These are phyloP conservation scores for Hylodesmum podocarpum DNA, from an alignment of 306 rosid genomes.

Conservation along the genomic window DNA sequence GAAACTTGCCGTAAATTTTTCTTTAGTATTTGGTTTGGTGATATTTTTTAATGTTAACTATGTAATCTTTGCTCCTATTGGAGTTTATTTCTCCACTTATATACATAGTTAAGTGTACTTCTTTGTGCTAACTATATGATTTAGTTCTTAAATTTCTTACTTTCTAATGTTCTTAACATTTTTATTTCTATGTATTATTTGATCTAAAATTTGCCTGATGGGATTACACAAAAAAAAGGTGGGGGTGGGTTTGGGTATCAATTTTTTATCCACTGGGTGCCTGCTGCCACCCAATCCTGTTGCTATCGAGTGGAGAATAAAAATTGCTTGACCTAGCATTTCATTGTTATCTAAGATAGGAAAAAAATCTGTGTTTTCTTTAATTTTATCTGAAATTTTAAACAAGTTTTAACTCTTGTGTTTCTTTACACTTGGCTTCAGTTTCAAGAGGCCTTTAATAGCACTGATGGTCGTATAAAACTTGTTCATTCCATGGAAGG, in stretches of 20 bases:
- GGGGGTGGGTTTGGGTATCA: neutral
- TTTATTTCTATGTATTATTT: neutral
- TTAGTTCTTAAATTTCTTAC: neutral
- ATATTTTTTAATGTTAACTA: neutral
- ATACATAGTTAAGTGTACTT: neutral
- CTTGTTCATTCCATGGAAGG: conserved; percentile 93
- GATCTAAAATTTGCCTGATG: neutral
- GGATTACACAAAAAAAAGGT: neutral
- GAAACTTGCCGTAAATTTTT: conserved; percentile 19
- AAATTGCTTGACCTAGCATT: neutral
- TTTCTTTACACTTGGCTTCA: conserved; percentile 31
- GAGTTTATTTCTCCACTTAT: neutral
- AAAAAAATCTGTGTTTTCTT: neutral
- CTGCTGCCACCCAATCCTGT: neutral
- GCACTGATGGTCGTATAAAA: conserved; percentile 65
- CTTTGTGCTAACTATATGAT: neutral
- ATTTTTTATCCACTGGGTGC: neutral
- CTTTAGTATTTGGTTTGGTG: conserved; percentile 1
- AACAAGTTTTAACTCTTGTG: neutral
- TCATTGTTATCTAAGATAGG: neutral
- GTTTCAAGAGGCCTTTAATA: conserved; percentile 91
- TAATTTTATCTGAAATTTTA: conserved; percentile 12
- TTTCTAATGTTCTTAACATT: neutral
- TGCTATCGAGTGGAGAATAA: neutral
- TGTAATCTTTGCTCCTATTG: neutral